Evolutionary conservation across 495 filamentous ascomycete genomes (phyloP).

Genomic region (Melanomma pulvis-pyrius): DNA sequence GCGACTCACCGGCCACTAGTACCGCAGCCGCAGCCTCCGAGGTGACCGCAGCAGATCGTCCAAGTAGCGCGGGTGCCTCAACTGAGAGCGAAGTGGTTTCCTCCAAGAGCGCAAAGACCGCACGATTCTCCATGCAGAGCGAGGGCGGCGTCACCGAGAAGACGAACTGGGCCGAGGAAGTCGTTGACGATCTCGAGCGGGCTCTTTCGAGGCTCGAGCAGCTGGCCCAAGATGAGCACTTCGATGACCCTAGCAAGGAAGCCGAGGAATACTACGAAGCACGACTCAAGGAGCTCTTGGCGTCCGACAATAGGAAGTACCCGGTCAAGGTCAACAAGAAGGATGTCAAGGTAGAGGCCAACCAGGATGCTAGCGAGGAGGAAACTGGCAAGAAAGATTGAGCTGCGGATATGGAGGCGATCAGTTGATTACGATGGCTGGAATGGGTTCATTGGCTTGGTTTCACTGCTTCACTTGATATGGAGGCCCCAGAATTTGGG

Average conservation of each 20-base stretch:
- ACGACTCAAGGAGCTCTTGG: conserved; percentile 2
- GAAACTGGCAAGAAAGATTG: not conserved
- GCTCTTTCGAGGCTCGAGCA: conserved; percentile 16
- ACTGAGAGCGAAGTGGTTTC: not conserved
- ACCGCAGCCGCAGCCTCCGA: no score
- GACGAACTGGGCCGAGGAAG: conserved; percentile 22
- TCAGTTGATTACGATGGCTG: no score
- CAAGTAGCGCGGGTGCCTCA: not conserved
- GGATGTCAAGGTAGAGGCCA: not conserved
- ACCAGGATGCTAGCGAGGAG: no score
- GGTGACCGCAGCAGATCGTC: not conserved
- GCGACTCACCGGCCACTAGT: not conserved
- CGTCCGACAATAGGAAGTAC: not conserved
- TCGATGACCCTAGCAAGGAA: not conserved
- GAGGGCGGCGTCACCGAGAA: conserved; percentile 19
- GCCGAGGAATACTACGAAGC: conserved; percentile 10
- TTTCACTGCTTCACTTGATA: not conserved
- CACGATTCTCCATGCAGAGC: not conserved
- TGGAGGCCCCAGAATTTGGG: no score
- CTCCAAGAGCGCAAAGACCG: not conserved
- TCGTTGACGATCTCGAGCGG: conserved; percentile 1
- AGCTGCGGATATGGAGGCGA: not conserved
- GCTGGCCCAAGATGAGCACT: conserved; percentile 20
- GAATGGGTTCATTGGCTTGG: not conserved
- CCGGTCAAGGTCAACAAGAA: conserved; percentile 10